Base-by-base conservation (phyloP, 2,329 filamentous ascomycete species). In the Albophoma yamanashiensis region DNA sequence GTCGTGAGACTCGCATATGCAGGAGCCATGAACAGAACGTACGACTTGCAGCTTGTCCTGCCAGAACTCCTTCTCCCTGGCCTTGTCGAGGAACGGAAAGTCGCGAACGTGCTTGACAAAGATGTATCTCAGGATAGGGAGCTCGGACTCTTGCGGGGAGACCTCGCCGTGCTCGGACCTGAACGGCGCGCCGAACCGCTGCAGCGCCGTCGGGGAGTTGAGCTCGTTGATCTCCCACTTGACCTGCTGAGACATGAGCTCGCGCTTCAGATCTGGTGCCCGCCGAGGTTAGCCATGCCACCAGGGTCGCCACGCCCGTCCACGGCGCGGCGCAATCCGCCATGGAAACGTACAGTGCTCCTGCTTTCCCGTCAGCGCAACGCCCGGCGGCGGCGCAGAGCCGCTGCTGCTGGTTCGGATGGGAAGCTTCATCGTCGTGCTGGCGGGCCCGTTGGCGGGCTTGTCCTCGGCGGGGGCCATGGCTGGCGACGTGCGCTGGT, bases 1-100 rank as follows among this genome's bases (percentile, higher is more conserved):
- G 45, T 50, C 34, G 20, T 22, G 38, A n/a, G 15, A 45, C 27
- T 38, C 31, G 42, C 40, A 39, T 47, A 58, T 42, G 36, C 25
- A 38, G 15, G 47, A 12, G 34, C 4, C 47, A n/a, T 42, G 22
- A 43, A 36, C 42, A 31, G 52, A 12, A 86, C 89, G 67, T 76
- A 96, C 91, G 71, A 92, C 85, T 79, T 99, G 94, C 62, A 99
- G 79, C 74, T 96, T 97, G 72, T 97, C 92, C 77, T 99, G 94
- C 94, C 94, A 99, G 70, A 99, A 99, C 76, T 99, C 94, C 82
- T 97, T 96, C 82, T 99, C 94, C 70, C 86, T 89, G 27, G 94
- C 94, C 79, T 96, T 91, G 75, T 99, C 92, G 64, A 99, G 83
- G 71, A 99, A 99, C 1, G 94, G 94, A 69, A 99, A 99, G 69